These are phyloP conservation scores for Populus pruinosa DNA, from an alignment of 345 rosid species.

Conservation along the genomic window DNA sequence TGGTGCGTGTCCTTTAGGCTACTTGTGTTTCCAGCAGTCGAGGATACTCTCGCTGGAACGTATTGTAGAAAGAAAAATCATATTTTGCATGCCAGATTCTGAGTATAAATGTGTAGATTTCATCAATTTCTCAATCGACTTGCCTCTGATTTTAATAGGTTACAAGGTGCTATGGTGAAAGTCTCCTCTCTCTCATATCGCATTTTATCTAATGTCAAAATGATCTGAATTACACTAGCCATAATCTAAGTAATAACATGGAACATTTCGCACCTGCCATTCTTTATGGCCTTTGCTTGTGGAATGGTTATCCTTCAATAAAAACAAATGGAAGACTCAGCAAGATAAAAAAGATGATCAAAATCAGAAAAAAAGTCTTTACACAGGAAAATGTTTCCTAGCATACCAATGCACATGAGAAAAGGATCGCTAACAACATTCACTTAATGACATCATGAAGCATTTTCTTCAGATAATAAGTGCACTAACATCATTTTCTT, in stretches of 20 bases:
- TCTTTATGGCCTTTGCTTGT: not conserved
- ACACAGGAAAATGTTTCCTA: not conserved
- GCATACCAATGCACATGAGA: not conserved
- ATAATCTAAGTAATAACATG: not conserved
- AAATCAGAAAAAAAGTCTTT: not conserved
- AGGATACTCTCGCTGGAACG: not conserved
- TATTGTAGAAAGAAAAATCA: slow-evolving; percentile 17
- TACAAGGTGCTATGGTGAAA: not conserved
- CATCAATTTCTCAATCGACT: slow-evolving; percentile 7
- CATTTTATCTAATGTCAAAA: not conserved
- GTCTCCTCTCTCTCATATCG: not conserved
- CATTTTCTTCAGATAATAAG: not conserved
- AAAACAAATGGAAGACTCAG: not conserved
- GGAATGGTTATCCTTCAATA: not conserved
- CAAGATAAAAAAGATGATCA: no score
- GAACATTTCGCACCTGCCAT: not conserved
- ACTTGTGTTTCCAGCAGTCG: not conserved
- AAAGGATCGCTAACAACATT: not conserved
- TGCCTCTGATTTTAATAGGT: not conserved
- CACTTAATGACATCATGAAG: not conserved
- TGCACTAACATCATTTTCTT: not conserved
- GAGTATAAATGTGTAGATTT: slow-evolving; percentile 25
- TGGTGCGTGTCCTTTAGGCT: not conserved
- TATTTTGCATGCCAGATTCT: slow-evolving; percentile 12
- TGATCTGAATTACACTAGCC: not conserved